Evolutionary conservation across 345 rosid species (phyloP), one percentile per base, ranked within the genome.

Genomic region (Populus nigra): DNA sequence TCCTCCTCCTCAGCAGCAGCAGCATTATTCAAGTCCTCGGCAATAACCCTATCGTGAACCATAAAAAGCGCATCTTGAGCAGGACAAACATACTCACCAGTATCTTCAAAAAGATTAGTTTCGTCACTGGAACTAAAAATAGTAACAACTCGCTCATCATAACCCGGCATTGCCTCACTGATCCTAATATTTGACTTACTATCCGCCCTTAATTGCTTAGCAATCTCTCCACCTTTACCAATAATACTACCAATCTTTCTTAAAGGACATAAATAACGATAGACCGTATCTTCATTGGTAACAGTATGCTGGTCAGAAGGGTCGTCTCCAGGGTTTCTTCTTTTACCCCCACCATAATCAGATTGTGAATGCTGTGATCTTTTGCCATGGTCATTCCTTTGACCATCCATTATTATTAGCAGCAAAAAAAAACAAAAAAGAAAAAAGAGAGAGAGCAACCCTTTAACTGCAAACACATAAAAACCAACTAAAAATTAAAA

Each of bases 231-330:
- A 18, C 85, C 85, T 71, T 76, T 55, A 3, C 85, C 85, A 17
- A 82, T 82, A 31, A 82, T 82, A 63, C 85, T 82, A 33, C 85
- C 85, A 41, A 82, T 82, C 78, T 78, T 82, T 67, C 82, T 74
- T 53, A 82, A n/a, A 11, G 85, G 85, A 45, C 85, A 82, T 18
- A 82, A 68, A 36, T 82, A 82, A 23, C 85, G 85, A 69, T 82
- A 82, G 20, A 82, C 85, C 11, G 85, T 78, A 29, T 82, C 85
- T n/a, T 82, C 85, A 15, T 29, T 67, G 1, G 77, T 78, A n/a
- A 82, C 75, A 35, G 72, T 63, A 73, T 75, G 65, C 53, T 53
- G 76, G 36, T 78, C 85, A 45, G 39, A 57, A n/a, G 63, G n/a
- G 8, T 78, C 78, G 0, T 82, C 85, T n/a, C 81, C 74, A 20